Percentiles rank a stretch among this genome's conserved stretches.
These are phyloP conservation scores for Penicillium digitatum DNA, from an alignment of 2,329 filamentous ascomycete species.

Conservation along the genomic window DNA sequence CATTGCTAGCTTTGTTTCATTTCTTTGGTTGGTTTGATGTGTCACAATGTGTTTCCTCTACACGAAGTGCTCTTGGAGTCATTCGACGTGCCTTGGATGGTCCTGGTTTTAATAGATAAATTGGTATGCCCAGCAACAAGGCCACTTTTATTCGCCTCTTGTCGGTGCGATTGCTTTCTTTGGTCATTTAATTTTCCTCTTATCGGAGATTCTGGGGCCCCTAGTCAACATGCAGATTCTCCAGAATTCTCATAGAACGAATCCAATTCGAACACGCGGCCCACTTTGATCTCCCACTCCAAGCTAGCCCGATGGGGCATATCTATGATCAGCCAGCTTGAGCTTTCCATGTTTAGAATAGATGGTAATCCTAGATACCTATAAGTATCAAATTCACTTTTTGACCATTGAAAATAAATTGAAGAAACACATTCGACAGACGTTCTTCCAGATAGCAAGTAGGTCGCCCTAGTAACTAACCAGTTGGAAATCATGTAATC, in stretches of 20 bases:
- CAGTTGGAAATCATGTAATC: no score
- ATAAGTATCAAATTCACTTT: no score
- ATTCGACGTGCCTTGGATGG: neutral
- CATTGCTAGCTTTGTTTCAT: neutral
- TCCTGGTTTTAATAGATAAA: neutral
- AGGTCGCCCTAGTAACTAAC: no score
- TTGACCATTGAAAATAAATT: no score
- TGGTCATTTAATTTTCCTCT: neutral
- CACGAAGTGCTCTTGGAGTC: neutral
- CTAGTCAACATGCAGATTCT: neutral
- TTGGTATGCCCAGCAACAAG: neutral
- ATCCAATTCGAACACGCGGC: neutral
- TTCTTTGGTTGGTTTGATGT: neutral
- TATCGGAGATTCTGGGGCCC: neutral
- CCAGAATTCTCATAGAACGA: neutral
- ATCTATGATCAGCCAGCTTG: no score
- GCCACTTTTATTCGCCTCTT: neutral
- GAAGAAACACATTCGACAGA: no score
- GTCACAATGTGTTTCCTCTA: neutral
- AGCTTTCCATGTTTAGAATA: no score
- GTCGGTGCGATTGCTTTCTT: neutral
- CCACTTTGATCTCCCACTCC: neutral
- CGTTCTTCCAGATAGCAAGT: no score
- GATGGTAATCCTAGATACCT: no score
- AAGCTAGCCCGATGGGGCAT: neutral